These are phyloP conservation scores for Handroanthus guayacan DNA, from an alignment of 257 asterid species.

Conservation along the genomic window DNA sequence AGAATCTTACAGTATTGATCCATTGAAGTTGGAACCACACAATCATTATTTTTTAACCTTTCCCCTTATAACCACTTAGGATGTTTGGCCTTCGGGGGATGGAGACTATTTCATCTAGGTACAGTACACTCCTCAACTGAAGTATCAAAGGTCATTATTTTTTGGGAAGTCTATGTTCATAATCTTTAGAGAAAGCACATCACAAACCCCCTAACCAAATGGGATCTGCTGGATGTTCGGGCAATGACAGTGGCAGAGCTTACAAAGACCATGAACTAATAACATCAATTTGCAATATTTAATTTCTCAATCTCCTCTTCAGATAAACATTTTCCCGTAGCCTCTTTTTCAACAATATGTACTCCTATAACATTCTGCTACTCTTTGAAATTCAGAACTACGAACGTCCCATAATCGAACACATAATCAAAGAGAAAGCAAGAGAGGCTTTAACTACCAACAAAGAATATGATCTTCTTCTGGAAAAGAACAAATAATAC, in stretches of 20 bases:
- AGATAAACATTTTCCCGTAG: neutral
- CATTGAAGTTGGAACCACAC: neutral
- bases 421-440: slow-evolving; percentile 18
- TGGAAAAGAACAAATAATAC: neutral
- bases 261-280: neutral
- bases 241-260: neutral
- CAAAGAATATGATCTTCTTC: neutral
- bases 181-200: neutral
- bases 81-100: neutral
- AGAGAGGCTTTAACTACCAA: neutral
- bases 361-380: neutral
- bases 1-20: slow-evolving; percentile 10
- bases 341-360: slow-evolving; percentile 2
- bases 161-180: neutral
- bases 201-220: neutral
- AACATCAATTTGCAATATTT: slow-evolving; percentile 12
- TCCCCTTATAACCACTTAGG: neutral
- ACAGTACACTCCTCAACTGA: neutral
- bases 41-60: neutral
- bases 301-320: neutral
- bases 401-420: neutral
- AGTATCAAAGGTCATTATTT: neutral
- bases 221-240: neutral
- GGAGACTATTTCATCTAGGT: slow-evolving; percentile 1
- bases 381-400: slow-evolving; percentile 1